Base-by-base conservation (phyloP, 345 rosid species). In the Pistacia vera region DNA sequence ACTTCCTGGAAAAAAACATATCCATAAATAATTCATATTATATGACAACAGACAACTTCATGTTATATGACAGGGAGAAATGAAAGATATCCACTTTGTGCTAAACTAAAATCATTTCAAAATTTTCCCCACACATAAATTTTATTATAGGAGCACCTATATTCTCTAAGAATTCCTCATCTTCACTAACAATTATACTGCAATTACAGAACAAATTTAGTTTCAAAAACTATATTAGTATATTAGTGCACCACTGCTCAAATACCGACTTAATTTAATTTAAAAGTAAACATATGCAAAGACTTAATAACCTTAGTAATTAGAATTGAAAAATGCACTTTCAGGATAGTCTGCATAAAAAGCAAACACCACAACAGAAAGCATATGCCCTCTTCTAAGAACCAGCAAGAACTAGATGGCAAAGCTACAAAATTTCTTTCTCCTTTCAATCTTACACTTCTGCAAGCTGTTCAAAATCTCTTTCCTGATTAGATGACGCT, bases 181-280 rank as follows among this genome's bases (percentile, higher is more conserved):
- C 79, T 76, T 81, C 84, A 62, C 49, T 82, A 52, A 92, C 87
- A 73, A 64, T 70, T 76, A 95, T 78, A 72, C 98, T 95, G 89
- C 80, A 70, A 85, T 60, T 74, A 12, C 49, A 61, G 58, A 30
- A 63, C 71, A 78, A 49, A 18, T 58, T 80, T 2, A 73, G 68
- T 77, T 52, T 77, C 36, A 68, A 80, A 76, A 66, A 22, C 44
- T 55, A 48, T 54, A 12, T 63, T 28, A 70, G 7, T 68, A 25
- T 41, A 73, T 20, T 13, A 60, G 2, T 3, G 63, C 7, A 66
- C 66, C 38, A 52, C 60, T 33, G 8, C 6, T 41, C 17, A 5
- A 14, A 76, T 44, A n/a, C 59, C 30, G 55, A 62, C 9, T 46
- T 44, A n/a, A 61, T 60, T 41, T 61, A 6, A 4, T 72, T 60